phyloP scores from a whole-genome alignment of 1,139 yeast species.

The Geotrichum europaeum region DNA sequence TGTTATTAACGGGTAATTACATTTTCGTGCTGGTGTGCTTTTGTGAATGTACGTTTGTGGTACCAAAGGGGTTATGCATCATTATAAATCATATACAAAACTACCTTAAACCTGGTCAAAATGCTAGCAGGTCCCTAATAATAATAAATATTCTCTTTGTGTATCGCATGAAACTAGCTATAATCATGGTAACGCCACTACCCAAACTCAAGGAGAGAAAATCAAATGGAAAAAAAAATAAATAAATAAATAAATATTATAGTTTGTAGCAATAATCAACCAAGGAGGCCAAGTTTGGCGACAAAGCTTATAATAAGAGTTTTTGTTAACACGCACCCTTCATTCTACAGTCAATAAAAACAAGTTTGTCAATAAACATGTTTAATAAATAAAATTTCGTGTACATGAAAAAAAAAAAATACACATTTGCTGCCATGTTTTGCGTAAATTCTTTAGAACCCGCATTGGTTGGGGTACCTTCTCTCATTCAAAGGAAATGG shows the following conservation, averaged over 20 bases:
- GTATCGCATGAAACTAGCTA: background rate
- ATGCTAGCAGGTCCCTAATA: background rate
- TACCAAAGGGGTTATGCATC: no score
- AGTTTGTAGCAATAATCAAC: background rate
- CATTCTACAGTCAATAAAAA: background rate
- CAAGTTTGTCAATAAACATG: background rate
- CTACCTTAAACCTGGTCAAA: no score
- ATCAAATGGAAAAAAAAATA: no score
- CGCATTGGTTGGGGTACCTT: slow-evolving; percentile 65
- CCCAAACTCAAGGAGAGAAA: no score
- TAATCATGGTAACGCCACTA: no score
- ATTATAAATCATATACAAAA: no score
- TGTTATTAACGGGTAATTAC: no score
- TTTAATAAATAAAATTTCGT: background rate
- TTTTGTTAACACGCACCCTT: background rate
- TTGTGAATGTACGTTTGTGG: no score
- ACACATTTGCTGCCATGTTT: no score
- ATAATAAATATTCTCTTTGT: background rate
- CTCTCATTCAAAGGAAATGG: slow-evolving; percentile 72
- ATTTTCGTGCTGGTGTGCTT: no score
- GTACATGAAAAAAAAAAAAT: background rate
- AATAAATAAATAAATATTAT: no score
- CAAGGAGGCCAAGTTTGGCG: background rate
- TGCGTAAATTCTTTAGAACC: slow-evolving; percentile 30
- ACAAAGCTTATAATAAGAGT: background rate